These are phyloP conservation scores for Przewalskia tangutica DNA, from an alignment of 257 asterid genomes.

Conservation along the genomic window DNA sequence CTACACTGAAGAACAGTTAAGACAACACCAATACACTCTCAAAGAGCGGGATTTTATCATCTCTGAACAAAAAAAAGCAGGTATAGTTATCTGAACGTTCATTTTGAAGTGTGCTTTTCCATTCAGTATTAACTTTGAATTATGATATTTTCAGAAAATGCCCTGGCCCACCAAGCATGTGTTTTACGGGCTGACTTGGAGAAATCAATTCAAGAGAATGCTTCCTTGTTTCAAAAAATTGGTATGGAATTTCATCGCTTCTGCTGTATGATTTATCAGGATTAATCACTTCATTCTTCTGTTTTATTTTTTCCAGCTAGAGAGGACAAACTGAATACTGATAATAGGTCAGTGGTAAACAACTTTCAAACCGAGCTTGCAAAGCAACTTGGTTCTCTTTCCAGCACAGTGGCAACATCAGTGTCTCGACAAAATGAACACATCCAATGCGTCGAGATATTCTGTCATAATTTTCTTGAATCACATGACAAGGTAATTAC, in stretches of 20 bases:
- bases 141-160: slow-evolving; percentile 44
- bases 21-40: slow-evolving; percentile 43
- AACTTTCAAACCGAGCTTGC: slow-evolving; percentile 54
- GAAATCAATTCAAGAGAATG: slow-evolving; percentile 58
- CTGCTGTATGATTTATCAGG: background rate
- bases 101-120: background rate
- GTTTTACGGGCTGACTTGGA: slow-evolving; percentile 81
- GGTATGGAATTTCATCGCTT: slow-evolving; percentile 21
- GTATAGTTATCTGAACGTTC: slow-evolving; percentile 14
- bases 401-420: slow-evolving; percentile 42
- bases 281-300: background rate
- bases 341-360: slow-evolving; percentile 52
- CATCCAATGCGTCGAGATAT: slow-evolving; percentile 45
- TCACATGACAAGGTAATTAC: slow-evolving; percentile 47
- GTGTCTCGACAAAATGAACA: slow-evolving; percentile 55
- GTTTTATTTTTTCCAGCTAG: slow-evolving; percentile 32
- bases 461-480: slow-evolving; percentile 52
- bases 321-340: slow-evolving; percentile 61
- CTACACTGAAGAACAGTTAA: slow-evolving; percentile 52
- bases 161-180: slow-evolving; percentile 80
- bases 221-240: slow-evolving; percentile 56
- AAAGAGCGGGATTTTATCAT: slow-evolving; percentile 69
- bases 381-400: slow-evolving; percentile 50
- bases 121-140: background rate
- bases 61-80: slow-evolving; percentile 75